Evolutionary conservation across 176 grass and related monocot genomes (phyloP), one percentile per base, ranked within the genome.

Genomic region (Aegilops tauschii): DNA sequence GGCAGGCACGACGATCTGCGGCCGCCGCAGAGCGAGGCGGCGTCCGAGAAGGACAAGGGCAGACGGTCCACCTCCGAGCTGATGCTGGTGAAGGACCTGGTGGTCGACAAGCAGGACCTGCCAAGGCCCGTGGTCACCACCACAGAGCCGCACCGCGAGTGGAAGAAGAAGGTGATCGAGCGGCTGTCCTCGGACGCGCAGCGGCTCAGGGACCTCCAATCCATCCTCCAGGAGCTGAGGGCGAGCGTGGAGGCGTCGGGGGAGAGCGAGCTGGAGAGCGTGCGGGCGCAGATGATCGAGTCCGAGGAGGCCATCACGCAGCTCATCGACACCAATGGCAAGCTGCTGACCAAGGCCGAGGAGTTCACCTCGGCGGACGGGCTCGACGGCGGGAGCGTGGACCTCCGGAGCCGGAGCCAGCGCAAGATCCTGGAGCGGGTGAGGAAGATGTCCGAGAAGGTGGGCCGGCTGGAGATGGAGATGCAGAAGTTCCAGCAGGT

Each of bases 371-470:
- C 82, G 1, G n/a, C 80, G 2, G 87, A 86, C 8, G 82, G 71
- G 9, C 66, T 39, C 0, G 76, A 34, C 35, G 84, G 44, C 42
- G 86, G 76, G 31, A 84, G 86, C 67, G 85, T 86, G 45, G 90
- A 94, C 85, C 56, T 77, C 5, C 83, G 90, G 21, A 94, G 79
- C 73, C 83, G 89, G 83, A 99, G 85, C 87, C 94, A 94, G 82
- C 90, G 83, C 76, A 96, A 94, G 80, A 94, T 99, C 76, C 88
- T 87, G 27, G 97, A 96, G 63, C 88, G 92, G 18, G 85, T 90
- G 20, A 31, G 83, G n/a, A 96, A 93, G 83, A 88, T 89, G 72
- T 99, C 94, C 21, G 97, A 99, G 80, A 99, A 96, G 86, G 89
- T 94, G 5, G 97, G 87, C 8, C 80, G 82, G 40, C 73, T 99